Conservation (phyloP, 1,139 yeast species). For the Lodderomyces elongisporus region DNA sequence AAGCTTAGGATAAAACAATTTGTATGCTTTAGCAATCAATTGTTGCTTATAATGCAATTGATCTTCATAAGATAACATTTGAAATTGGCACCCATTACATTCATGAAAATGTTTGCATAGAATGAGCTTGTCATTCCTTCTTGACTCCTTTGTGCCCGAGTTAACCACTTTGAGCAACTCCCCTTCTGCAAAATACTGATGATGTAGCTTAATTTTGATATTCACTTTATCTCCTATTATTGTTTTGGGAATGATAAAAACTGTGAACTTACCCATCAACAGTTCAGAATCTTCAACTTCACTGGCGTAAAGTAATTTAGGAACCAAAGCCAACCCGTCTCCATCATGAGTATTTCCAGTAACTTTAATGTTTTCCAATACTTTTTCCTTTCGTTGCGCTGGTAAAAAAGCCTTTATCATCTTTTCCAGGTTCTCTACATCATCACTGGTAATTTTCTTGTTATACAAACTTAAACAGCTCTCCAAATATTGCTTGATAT, state of each 20-base stretch:
- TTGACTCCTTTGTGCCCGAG: background rate
- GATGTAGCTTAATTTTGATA: slow-evolving; percentile 27
- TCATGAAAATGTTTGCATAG: slow-evolving; percentile 71
- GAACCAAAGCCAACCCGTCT: slow-evolving; percentile 34
- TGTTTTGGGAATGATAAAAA: slow-evolving; percentile 36
- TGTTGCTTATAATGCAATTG: slow-evolving; percentile 30
- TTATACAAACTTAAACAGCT: slow-evolving; percentile 8
- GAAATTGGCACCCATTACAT: slow-evolving; percentile 52
- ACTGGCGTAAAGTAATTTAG: slow-evolving; percentile 21
- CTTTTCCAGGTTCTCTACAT: slow-evolving; percentile 20
- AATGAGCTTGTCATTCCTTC: slow-evolving; percentile 25
- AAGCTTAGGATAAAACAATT: slow-evolving; percentile 30
- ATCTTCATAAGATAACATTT: slow-evolving; percentile 38
- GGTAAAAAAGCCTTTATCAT: slow-evolving; percentile 25
- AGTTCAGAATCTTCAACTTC: slow-evolving; percentile 13
- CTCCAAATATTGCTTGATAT: slow-evolving; percentile 15
- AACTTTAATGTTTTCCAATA: slow-evolving; percentile 21
- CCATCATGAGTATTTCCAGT: slow-evolving; percentile 32
- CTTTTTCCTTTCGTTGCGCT: slow-evolving; percentile 15
- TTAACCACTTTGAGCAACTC: slow-evolving; percentile 17
- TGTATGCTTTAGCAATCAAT: slow-evolving; percentile 31
- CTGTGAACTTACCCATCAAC: slow-evolving; percentile 17
- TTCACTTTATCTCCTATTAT: slow-evolving; percentile 34
- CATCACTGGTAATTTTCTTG: slow-evolving; percentile 11
- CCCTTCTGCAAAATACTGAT: slow-evolving; percentile 28